These are phyloP conservation scores for Annulohypoxylon stygium DNA, from an alignment of 495 filamentous ascomycete species.

Conservation along the genomic window DNA sequence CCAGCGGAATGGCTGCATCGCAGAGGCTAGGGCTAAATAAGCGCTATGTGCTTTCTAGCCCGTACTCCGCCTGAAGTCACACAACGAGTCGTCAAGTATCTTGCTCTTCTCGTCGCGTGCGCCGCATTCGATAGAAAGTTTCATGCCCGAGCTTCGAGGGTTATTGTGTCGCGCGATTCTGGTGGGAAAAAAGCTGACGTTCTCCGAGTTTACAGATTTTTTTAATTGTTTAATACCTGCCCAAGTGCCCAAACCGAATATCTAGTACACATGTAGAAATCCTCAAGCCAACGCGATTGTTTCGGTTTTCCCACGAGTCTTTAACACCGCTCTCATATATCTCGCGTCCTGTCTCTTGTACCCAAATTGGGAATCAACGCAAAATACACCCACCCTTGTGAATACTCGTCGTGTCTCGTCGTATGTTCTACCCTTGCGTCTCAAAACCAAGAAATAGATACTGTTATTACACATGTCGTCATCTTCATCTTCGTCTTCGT, in stretches of 20 bases:
- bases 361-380: too few species aligned
- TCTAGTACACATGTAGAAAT: too few species aligned
- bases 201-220: too few species aligned
- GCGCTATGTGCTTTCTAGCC: background rate
- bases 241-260: too few species aligned
- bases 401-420: too few species aligned
- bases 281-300: background rate
- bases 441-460: background rate
- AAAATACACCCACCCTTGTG: too few species aligned
- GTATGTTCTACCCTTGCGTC: background rate
- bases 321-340: background rate
- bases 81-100: background rate
- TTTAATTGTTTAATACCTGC: too few species aligned
- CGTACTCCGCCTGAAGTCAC: background rate
- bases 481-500: too few species aligned
- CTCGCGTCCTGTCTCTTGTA: too few species aligned
- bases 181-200: too few species aligned
- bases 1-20: background rate
- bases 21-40: background rate
- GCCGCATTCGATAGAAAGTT: background rate
- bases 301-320: background rate
- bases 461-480: background rate
- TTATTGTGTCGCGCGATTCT: too few species aligned
- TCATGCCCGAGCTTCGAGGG: background rate
- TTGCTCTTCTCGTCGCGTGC: slow-evolving; percentile 3